Conservation (phyloP, 176 grass and related monocot species). For the Tillandsia fasciculata region DNA sequence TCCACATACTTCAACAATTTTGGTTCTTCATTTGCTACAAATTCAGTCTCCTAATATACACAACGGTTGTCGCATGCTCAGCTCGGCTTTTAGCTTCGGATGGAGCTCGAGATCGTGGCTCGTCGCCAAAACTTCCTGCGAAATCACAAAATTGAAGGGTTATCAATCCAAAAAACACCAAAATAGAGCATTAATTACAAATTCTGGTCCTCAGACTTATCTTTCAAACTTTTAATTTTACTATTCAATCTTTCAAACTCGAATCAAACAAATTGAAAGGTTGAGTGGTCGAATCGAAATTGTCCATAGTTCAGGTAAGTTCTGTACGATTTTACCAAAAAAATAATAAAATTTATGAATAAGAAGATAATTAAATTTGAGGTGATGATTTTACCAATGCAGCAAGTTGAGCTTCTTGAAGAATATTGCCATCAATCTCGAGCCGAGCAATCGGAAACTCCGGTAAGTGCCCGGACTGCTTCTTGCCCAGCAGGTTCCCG, state of each 20-base stretch:
- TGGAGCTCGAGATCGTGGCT: constrained; percentile 57
- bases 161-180: constrained; percentile 11
- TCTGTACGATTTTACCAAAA: too few relatives aligned
- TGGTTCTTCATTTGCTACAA: too few relatives aligned
- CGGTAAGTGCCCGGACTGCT: constrained; percentile 89
- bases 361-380: not conserved
- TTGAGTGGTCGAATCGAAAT: too few relatives aligned
- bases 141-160: not conserved
- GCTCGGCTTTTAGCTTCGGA: constrained; percentile 65
- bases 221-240: too few relatives aligned
- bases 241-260: too few relatives aligned
- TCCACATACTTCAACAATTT: too few relatives aligned
- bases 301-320: too few relatives aligned
- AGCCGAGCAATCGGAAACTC: constrained; percentile 93
- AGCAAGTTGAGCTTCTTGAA: constrained; percentile 73
- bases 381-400: constrained; percentile 45
- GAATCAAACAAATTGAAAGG: too few relatives aligned
- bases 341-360: not conserved
- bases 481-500: constrained; percentile 78
- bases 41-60: constrained; percentile 80
- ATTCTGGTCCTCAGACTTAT: not conserved
- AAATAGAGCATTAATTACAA: constrained; percentile 5
- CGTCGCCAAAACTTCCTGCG: constrained; percentile 65
- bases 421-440: constrained; percentile 80
- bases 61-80: constrained; percentile 94